Conservation (phyloP, 1,284 basidiomycete species). For the Trametes pubescens region DNA sequence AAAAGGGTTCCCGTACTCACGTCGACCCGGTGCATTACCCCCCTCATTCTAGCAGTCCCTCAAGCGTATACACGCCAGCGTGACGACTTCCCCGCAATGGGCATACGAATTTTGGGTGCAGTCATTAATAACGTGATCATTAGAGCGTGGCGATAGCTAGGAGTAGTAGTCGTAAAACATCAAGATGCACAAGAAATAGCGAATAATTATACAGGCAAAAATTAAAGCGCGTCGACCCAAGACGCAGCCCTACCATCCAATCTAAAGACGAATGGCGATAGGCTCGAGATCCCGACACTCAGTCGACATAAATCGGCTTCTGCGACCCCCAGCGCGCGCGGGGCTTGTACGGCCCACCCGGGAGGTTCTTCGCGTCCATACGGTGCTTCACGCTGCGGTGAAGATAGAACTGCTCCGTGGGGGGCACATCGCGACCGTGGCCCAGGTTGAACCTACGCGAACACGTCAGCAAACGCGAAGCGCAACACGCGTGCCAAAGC, state of each 20-base stretch:
- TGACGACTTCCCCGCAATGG: too few relatives aligned
- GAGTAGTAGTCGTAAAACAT: constrained; percentile 7
- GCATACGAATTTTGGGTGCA: background rate
- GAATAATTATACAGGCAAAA: constrained; percentile 12
- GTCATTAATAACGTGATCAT: constrained; percentile 14
- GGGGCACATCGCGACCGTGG: constrained; percentile 51
- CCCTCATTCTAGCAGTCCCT: too few relatives aligned
- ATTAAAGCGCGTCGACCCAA: background rate
- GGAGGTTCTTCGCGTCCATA: constrained; percentile 47
- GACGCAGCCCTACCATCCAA: background rate
- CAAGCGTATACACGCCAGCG: too few relatives aligned
- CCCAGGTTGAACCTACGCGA: constrained; percentile 57
- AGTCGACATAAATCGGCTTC: constrained; percentile 44
- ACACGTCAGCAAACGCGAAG: background rate
- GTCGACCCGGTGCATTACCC: too few relatives aligned
- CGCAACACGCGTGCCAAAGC: too few relatives aligned
- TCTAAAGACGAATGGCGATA: background rate
- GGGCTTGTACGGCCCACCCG: constrained; percentile 52
- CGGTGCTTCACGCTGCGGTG: constrained; percentile 62
- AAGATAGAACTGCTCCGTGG: constrained; percentile 48
- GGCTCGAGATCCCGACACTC: background rate
- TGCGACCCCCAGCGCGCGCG: constrained; percentile 13
- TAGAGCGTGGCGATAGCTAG: background rate
- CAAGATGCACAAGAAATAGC: constrained; percentile 9
- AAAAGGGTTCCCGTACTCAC: too few relatives aligned